Evolutionary conservation across 495 filamentous ascomycete species (phyloP).

Genomic region (Sporormia fimetaria): DNA sequence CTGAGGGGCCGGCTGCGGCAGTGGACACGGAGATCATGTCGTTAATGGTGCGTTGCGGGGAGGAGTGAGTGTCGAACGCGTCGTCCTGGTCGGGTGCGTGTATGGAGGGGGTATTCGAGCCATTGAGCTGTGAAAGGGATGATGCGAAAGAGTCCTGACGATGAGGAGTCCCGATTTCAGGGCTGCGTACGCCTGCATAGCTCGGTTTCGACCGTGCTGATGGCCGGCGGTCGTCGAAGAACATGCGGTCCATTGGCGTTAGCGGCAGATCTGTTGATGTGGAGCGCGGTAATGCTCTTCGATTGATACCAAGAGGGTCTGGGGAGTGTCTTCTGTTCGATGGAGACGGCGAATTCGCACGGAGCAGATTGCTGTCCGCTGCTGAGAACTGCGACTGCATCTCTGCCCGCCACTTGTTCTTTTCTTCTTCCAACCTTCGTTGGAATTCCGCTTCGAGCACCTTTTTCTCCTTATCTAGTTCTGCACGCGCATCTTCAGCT

Average conservation of each 20-base stretch:
- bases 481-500: slow-evolving; percentile 44
- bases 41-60: slow-evolving; percentile 63
- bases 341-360: slow-evolving; percentile 23
- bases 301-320: slow-evolving; percentile 17
- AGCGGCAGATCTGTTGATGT: slow-evolving; percentile 23
- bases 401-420: slow-evolving; percentile 60
- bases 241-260: slow-evolving; percentile 22
- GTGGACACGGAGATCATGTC: slow-evolving; percentile 87
- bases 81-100: slow-evolving; percentile 53
- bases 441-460: slow-evolving; percentile 49
- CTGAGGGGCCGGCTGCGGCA: slow-evolving; percentile 77
- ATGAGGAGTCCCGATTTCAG: slow-evolving; percentile 24
- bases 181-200: slow-evolving; percentile 33
- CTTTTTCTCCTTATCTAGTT: slow-evolving; percentile 62
- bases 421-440: slow-evolving; percentile 60
- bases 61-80: slow-evolving; percentile 51
- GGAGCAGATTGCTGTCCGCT: slow-evolving; percentile 10
- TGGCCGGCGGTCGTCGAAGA: slow-evolving; percentile 25
- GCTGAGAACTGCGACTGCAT: slow-evolving; percentile 8
- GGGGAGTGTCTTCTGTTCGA: slow-evolving; percentile 24
- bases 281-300: slow-evolving; percentile 19
- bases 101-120: slow-evolving; percentile 43
- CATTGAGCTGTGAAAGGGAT: slow-evolving; percentile 22
- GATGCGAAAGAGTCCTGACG: slow-evolving; percentile 30
- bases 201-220: slow-evolving; percentile 41